A percentile compares a stretch with the other conserved stretches of the same genome.
Conservation (phyloP, 768 basidiomycete species). For the Termitomyces sp. region DNA sequence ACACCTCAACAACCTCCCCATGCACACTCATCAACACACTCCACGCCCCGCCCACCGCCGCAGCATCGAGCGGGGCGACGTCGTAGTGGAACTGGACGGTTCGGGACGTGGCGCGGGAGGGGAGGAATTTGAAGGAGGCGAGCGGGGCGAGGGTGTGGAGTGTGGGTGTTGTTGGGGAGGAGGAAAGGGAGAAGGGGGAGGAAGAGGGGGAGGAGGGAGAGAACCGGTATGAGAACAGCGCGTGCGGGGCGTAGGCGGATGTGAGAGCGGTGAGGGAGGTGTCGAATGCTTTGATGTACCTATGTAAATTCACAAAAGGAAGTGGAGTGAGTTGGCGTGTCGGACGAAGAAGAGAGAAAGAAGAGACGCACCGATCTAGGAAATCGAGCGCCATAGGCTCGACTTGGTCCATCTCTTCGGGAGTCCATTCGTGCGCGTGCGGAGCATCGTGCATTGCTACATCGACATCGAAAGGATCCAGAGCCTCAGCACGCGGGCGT, state of each 20-base stretch:
- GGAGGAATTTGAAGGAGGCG: constrained; percentile 20
- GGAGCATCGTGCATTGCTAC: neutral
- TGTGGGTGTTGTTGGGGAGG: neutral
- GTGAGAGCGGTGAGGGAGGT: constrained; percentile 18
- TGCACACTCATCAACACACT: constrained; percentile 24
- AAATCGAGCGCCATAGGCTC: constrained; percentile 12
- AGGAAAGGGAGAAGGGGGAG: neutral
- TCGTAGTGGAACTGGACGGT: constrained; percentile 19
- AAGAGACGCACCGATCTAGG: constrained; percentile 7
- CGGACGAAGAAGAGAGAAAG: neutral
- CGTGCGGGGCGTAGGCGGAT: constrained; percentile 23
- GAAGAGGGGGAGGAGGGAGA: constrained; percentile 3
- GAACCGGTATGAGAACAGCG: constrained; percentile 22
- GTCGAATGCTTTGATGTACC: constrained; percentile 25
- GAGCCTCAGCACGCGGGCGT: neutral
- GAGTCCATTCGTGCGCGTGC: too few species aligned
- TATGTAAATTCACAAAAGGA: too few species aligned
- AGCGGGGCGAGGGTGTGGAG: constrained; percentile 1
- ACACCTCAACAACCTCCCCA: constrained; percentile 19
- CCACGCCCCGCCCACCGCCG: constrained; percentile 8
- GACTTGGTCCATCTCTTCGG: neutral
- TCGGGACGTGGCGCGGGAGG: neutral
- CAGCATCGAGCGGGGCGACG: constrained; percentile 12
- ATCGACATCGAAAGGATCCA: neutral
- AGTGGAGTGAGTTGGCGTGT: too few species aligned